Base-by-base conservation (phyloP, 2,329 filamentous ascomycete species). In the Venturia nashicola region DNA sequence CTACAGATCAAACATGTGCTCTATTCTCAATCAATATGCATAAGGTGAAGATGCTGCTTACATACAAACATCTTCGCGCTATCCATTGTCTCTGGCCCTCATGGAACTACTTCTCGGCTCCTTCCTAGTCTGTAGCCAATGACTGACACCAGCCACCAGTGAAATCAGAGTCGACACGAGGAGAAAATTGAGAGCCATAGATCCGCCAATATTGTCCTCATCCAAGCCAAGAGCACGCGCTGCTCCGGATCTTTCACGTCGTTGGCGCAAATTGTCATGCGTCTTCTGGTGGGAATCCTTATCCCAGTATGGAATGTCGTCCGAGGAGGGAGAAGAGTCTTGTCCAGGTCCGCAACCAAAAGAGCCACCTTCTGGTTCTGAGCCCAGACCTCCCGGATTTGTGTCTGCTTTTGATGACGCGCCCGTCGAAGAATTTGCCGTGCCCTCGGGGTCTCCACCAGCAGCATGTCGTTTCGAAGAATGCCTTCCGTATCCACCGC, bases 301-400 rank as follows among this genome's bases (percentile, higher is more conserved):
- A 76, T 97, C 87, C 69, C 96, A 99, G 76, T 96, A 89, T 68
- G 86, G 84, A 40, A 91, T 79, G 42, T 86, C 79, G 64, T 83
- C 39, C 14, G n/a, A 32, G 23, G 27, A 40, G 20, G 39, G 40
- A 20, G 57, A 34, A 8, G 40, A 59, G 16, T 40, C 62, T 34
- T 20, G 36, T 23, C 54, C 51, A 60, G 51, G 40, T 27, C 51
- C n/a, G 16, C 79, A 57, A 36, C 51, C 51, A 36, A 18, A 36
- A 36, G 51, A 57, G 32, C 51, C 51, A 3, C 51, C 32, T n/a
- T 27, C 76, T 64, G 82, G 80, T 0, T 84, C 86, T 2, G 80
- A 80, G 0, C 84, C 84, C 78, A 87, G 87, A 0, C 86, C 86
- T 20, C 76, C 75, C 1, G 73, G 73, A 36, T 63, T 51, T 57